Base-by-base conservation (phyloP, 306 rosid species). In the Cotoneaster glaucophyllus region DNA sequence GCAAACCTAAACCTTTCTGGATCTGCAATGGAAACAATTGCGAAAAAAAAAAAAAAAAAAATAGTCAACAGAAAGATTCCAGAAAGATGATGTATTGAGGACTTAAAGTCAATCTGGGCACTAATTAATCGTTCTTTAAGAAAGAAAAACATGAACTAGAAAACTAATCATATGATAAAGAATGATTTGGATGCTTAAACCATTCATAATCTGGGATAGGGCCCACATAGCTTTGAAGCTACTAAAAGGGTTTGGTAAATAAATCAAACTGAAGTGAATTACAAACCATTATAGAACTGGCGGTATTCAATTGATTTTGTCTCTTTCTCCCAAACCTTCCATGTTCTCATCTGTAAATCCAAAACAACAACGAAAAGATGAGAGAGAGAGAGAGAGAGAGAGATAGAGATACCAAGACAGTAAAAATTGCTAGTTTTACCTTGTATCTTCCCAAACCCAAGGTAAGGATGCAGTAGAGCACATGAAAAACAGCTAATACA, bases 311-410 rank as follows among this genome's bases (percentile, higher is more conserved):
- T 4, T 6, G 92, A 86, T 71, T 69, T 87, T 11, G 96, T 85
- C 75, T 90, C 96, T 3, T 84, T 72, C 85, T 92, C 97, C 98
- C 98, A 94, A 4, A 14, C 69, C 87, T 78, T 86, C 98, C 98
- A 94, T 44, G 17, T 69, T 68, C 80, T 82, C 95, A 94, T 94
- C 98, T 92, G 82, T 79, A 84, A 15, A 82, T 82, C 58, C 78
- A 59, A 72, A 84, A 29, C 7, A 52, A 70, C 56, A 52, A n/a
- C 18, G 39, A n/a, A 54, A 26, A 48, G 10, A 52, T 22, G 7
- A 29, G 26, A 25, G 28, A 18, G 45, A 32, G 52, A 59, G 61
- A 80, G 52, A 75, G 65, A 61, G 66, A 61, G 66, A 65, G 50
- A 81, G 54, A 25, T 1, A 25, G 26, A 25, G 26, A 25, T n/a